Conservation (phyloP, 164 flowering plant genomes). For the Echeveria elegans region DNA sequence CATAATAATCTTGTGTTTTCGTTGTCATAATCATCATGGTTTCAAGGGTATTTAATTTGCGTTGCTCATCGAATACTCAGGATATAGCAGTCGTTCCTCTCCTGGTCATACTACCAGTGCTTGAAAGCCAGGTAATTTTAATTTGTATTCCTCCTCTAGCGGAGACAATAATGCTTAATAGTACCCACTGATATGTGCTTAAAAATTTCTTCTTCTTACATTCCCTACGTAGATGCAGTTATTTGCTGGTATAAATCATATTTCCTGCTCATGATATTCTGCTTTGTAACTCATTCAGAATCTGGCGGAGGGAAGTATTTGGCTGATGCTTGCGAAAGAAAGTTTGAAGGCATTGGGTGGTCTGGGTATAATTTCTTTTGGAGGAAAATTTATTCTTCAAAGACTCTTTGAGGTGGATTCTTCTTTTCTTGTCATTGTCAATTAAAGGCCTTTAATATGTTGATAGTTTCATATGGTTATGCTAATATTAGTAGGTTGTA, state of each 20-base stretch:
- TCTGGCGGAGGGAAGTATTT: conserved; percentile 64
- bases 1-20: background rate
- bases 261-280: background rate
- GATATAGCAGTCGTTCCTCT: conserved; percentile 99
- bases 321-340: conserved; percentile 84
- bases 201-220: background rate
- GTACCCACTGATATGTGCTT: background rate
- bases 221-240: background rate
- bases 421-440: background rate
- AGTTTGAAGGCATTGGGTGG: conserved; percentile 91
- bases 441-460: background rate
- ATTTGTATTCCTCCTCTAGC: background rate
- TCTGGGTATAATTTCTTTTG: conserved; percentile 86
- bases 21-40: background rate
- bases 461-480: background rate
- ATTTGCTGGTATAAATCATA: background rate
- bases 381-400: conserved; percentile 79
- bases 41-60: background rate
- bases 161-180: background rate
- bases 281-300: conserved; percentile 30
- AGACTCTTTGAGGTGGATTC: conserved; percentile 74
- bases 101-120: conserved; percentile 87
- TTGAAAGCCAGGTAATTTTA: conserved; percentile 80
- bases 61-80: conserved; percentile 44
- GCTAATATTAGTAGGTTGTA: conserved; percentile 93